Base-by-base conservation (phyloP, 768 basidiomycete species). In the Rhodosporidiobolus sp. region DNA sequence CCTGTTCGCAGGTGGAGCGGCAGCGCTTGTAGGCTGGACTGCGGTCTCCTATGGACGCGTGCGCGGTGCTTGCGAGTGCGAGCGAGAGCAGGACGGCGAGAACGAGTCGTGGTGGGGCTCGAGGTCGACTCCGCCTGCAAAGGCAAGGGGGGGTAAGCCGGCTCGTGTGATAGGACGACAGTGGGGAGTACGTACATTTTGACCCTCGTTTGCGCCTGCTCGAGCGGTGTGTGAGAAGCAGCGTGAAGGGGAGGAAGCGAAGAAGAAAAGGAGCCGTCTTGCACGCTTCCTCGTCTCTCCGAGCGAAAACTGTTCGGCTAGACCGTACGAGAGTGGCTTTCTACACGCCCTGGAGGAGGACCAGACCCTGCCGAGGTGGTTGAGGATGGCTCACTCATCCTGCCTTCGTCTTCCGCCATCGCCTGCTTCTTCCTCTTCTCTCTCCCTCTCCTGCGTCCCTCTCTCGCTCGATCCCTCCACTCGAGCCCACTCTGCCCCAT, bases 31-130 rank as follows among this genome's bases (percentile, higher is more conserved):
- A 90, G 45, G 83, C 84, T 8, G 81, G 80, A n/a, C 84, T 81
- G 28, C 85, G 81, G 79, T 91, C 89, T 35, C 89, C 89, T 24
- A 86, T 85, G 0, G 88, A 90, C 11, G 89, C 88, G 8, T 43
- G 32, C 3, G 46, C 45, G 20, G 32, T 4, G 34, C 2, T 17
- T 5, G 38, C 24, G 12, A 19, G 17, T 10, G 34, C 8, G 30
- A 17, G 8, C 4, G 59, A 28, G 28, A 60, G 28, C 22, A 17
- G 17, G 17, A n/a, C 45, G 7, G 28, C 52, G 16, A 12, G 17
- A 30, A 12, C 43, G 50, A 43, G 50, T 43, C n/a, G 58, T 30
- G 38, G 58, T 50, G 7, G 59, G 12, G 70, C 28, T 49, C n/a
- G 53, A 30, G 53, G n/a, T 17, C 4, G 53, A 14, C 26, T 24